These are phyloP conservation scores for Dioszegia hungarica DNA, from an alignment of 768 basidiomycete genomes.

Conservation along the genomic window DNA sequence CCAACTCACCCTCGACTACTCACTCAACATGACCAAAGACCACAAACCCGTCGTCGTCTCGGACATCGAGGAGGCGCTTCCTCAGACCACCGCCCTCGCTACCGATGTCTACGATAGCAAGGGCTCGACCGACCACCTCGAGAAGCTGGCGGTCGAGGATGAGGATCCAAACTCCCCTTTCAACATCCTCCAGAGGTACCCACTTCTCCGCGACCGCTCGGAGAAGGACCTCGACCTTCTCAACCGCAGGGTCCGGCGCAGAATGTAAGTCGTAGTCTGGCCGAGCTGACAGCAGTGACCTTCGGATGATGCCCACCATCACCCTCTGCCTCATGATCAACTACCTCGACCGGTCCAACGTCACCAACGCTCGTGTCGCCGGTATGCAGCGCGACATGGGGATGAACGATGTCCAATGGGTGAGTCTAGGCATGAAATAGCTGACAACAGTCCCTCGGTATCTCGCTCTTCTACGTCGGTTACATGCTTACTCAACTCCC, in stretches of 20 bases:
- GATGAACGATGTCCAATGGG: conserved; percentile 16
- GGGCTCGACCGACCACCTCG: neutral
- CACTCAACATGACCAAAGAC: conserved; percentile 1
- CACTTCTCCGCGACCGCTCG: conserved; percentile 5
- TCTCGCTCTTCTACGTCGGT: conserved; percentile 11
- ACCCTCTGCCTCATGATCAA: conserved; percentile 19
- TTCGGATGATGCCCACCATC: conserved; percentile 12
- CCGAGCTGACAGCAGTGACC: neutral
- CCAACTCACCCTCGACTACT: too few relatives aligned
- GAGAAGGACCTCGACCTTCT: conserved; percentile 10
- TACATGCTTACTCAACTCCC: conserved; percentile 14
- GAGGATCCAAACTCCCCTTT: conserved; percentile 1
- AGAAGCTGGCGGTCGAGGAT: neutral
- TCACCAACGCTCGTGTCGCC: conserved; percentile 16
- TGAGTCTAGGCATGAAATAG: neutral
- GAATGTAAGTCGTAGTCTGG: conserved; percentile 1
- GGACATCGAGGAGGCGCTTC: neutral
- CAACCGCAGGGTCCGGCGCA: neutral
- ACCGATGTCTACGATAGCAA: neutral
- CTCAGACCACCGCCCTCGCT: neutral
- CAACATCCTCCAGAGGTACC: conserved; percentile 6
- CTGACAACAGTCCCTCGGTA: neutral
- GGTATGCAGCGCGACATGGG: conserved; percentile 15
- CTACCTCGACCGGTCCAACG: conserved; percentile 16
- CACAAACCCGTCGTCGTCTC: neutral